Evolutionary conservation across 805 yeast species (phyloP).

Genomic region (Candida caryicola): DNA sequence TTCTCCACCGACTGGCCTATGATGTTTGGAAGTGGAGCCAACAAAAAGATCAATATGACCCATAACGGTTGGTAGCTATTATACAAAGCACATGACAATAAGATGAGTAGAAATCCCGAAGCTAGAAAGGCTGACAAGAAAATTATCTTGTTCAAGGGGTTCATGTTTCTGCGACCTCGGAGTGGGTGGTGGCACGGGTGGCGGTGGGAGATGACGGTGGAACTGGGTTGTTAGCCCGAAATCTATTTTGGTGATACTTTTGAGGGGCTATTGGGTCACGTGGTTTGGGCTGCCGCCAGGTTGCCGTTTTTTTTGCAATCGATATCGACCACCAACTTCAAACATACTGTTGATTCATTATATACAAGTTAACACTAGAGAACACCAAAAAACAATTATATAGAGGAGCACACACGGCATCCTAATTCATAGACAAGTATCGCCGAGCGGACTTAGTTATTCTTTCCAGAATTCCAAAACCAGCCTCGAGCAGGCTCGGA

Average conservation of each 20-base stretch:
- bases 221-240: neutral
- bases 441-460: neutral
- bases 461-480: constrained; percentile 19
- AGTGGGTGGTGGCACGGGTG: neutral
- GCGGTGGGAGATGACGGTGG: neutral
- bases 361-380: constrained; percentile 1
- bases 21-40: constrained; percentile 46
- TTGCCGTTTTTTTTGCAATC: neutral
- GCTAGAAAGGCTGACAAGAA: constrained; percentile 46
- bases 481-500: constrained; percentile 13
- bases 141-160: constrained; percentile 46
- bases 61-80: constrained; percentile 41
- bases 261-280: neutral
- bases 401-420: constrained; percentile 1
- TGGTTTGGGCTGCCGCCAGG: neutral
- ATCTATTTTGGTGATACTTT: neutral
- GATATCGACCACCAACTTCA: neutral
- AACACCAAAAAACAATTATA: constrained; percentile 1
- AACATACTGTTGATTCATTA: neutral
- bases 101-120: constrained; percentile 41
- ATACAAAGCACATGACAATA: constrained; percentile 45
- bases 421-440: too few relatives aligned
- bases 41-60: constrained; percentile 42
- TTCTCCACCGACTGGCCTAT: constrained; percentile 35
- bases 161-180: constrained; percentile 22